Base-by-base conservation (phyloP, 176 grass and related monocot genomes). In the Urochloa ruziziensis region DNA sequence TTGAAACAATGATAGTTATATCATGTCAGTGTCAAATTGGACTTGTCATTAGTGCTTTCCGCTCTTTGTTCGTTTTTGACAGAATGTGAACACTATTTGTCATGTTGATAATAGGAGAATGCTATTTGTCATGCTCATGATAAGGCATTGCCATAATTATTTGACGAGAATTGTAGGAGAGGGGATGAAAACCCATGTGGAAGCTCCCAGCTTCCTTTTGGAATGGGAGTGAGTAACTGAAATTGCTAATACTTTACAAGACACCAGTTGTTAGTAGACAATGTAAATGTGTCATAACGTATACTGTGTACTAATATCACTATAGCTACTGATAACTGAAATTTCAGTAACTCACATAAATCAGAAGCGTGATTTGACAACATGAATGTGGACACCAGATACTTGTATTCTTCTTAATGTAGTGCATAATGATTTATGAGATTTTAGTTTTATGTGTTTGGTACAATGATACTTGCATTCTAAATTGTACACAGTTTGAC, bases 381-480 rank as follows among this genome's bases (percentile, higher is more conserved):
- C 43, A 46, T 46, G 43, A 46, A 46, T 13, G 2, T 14, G 43
- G 9, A 46, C 43, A 14, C 11, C 9, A 12, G 43, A 46, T 9
- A 46, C 19, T 42, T 72, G 18, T 35, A 67, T 74, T 56, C 51
- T 78, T 78, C 36, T 32, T 60, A 61, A 40, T 57, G 4, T 35
- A 48, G 29, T 37, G 30, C 36, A 19, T 27, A 4, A 0, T 28
- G 46, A 80, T 80, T 67, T 67, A 37, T 80, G 78, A 68, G 1
- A 0, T 71, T 10, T 43, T 21, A 17, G 39, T 4, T 49, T 80
- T 37, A 59, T 84, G 42, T 67, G 63, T 61, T 78, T 64, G 42
- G 77, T 79, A 65, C 10, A 46, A 49, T 37, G 72, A 44, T 14
- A 36, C 18, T 80, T 68, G 59, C 40, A 67, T 84, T 32, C 61